These are phyloP conservation scores for Chamaecyparis obtusa DNA, from an alignment of 75 land plant species.

Conservation along the genomic window DNA sequence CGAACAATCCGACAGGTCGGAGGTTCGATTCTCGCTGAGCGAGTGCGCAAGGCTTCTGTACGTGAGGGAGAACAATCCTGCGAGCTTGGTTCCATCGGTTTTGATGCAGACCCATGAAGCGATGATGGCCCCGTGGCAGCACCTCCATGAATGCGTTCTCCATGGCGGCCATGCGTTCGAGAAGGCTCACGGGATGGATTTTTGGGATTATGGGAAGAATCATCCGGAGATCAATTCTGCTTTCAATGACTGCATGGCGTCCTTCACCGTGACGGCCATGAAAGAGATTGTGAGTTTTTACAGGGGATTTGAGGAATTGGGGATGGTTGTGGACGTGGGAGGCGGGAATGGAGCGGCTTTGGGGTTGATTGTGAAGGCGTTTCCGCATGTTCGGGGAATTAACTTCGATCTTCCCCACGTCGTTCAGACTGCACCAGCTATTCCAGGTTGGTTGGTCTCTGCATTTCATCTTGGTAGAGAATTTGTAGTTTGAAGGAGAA, in stretches of 20 bases:
- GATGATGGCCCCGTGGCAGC: neutral
- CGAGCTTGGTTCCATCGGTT: too few relatives aligned
- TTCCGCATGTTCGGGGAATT: neutral
- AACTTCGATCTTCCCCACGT: neutral
- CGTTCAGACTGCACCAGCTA: neutral
- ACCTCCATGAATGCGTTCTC: conserved; percentile 13
- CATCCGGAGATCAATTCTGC: conserved; percentile 3
- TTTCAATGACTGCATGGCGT: conserved; percentile 20
- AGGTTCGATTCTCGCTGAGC: conserved; percentile 26
- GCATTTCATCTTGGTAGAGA: too few relatives aligned
- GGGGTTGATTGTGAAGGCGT: neutral
- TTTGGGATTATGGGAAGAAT: neutral
- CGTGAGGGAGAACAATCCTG: conserved; percentile 1
- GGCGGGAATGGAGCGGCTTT: conserved; percentile 9
- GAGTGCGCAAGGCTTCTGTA: conserved; percentile 10
- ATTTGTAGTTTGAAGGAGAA: too few relatives aligned
- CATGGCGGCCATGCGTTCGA: neutral
- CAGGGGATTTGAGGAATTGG: conserved; percentile 5
- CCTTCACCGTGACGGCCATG: neutral
- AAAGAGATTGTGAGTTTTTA: neutral
- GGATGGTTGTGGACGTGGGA: conserved; percentile 17
- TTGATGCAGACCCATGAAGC: neutral
- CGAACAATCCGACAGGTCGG: neutral
- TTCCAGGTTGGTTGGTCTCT: too few relatives aligned
- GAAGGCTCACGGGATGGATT: conserved; percentile 15